These are phyloP conservation scores for Nemania diffusa DNA, from an alignment of 2,329 filamentous ascomycete genomes.

Conservation along the genomic window DNA sequence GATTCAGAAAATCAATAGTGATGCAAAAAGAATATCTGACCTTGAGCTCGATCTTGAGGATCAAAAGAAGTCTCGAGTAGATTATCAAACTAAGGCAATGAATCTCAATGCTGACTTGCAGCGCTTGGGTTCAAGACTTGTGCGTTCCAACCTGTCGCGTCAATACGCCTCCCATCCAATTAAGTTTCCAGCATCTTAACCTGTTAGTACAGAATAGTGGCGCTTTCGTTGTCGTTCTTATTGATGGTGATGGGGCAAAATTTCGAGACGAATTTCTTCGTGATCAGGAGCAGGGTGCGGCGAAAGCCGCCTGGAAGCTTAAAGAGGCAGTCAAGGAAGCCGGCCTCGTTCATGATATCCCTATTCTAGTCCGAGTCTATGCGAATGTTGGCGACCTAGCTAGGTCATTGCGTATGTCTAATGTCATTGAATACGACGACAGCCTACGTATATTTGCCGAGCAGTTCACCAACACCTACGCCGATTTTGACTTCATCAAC, in stretches of 20 bases:
- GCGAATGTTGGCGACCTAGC: constrained; percentile 50
- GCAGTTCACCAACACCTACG: constrained; percentile 50
- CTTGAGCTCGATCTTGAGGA: constrained; percentile 47
- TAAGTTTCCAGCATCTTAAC: constrained; percentile 22
- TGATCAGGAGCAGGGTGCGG: constrained; percentile 44
- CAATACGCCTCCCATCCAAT: not conserved
- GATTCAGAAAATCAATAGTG: constrained; percentile 42
- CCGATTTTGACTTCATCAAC: constrained; percentile 51
- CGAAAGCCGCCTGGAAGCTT: constrained; percentile 47
- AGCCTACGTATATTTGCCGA: constrained; percentile 50
- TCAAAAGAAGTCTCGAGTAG: constrained; percentile 43
- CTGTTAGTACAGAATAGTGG: constrained; percentile 43
- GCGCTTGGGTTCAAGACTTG: constrained; percentile 42
- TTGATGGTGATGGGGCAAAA: constrained; percentile 52
- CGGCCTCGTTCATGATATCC: constrained; percentile 43
- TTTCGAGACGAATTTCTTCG: constrained; percentile 49
- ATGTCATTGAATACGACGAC: constrained; percentile 48
- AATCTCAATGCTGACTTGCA: constrained; percentile 40
- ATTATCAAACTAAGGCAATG: constrained; percentile 41
- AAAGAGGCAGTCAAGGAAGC: constrained; percentile 48
- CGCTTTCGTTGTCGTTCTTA: constrained; percentile 49
- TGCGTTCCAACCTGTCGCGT: constrained; percentile 34
- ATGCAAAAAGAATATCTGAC: constrained; percentile 43
- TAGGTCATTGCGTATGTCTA: constrained; percentile 48
- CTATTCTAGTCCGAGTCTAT: constrained; percentile 50